Percentiles rank a stretch among this genome's conserved stretches.
These are phyloP conservation scores for Artemisia tridentata DNA, from an alignment of 129 eudicot species.

Conservation along the genomic window DNA sequence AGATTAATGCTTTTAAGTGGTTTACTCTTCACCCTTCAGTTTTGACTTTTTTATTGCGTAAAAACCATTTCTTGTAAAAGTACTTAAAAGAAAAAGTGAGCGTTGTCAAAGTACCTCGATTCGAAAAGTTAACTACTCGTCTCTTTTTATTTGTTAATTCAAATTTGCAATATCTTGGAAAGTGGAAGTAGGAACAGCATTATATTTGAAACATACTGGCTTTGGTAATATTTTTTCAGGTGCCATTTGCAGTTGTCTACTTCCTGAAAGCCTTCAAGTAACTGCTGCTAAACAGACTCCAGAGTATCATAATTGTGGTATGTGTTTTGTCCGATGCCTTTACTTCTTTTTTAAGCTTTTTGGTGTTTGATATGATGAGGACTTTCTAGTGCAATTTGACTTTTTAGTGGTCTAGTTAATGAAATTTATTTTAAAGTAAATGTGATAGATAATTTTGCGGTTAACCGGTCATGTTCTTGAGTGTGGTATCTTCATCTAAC, in stretches of 20 bases:
- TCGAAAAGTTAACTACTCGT: background rate
- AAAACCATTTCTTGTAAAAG: background rate
- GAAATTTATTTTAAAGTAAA: background rate
- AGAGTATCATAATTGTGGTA: constrained; percentile 64
- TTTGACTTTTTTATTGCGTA: too few species aligned
- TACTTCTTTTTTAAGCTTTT: constrained; percentile 1
- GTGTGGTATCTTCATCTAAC: background rate
- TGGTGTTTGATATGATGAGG: constrained; percentile 2
- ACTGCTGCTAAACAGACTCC: constrained; percentile 62
- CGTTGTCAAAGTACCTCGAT: background rate
- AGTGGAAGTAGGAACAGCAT: too few species aligned
- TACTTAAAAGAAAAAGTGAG: background rate
- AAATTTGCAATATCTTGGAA: too few species aligned
- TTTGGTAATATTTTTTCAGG: constrained; percentile 32
- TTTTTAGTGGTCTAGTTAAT: background rate
- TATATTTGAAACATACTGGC: background rate
- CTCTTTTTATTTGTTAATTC: background rate
- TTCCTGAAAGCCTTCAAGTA: constrained; percentile 77
- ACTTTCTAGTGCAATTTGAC: background rate
- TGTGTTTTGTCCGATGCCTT: constrained; percentile 6
- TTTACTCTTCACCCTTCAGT: too few species aligned
- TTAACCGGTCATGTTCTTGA: background rate
- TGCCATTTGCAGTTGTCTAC: constrained; percentile 67
- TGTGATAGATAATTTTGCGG: background rate
- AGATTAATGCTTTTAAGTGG: too few species aligned